Conservation (phyloP, 352 stramenopile genomes). For the Phytophthora nicotianae region DNA sequence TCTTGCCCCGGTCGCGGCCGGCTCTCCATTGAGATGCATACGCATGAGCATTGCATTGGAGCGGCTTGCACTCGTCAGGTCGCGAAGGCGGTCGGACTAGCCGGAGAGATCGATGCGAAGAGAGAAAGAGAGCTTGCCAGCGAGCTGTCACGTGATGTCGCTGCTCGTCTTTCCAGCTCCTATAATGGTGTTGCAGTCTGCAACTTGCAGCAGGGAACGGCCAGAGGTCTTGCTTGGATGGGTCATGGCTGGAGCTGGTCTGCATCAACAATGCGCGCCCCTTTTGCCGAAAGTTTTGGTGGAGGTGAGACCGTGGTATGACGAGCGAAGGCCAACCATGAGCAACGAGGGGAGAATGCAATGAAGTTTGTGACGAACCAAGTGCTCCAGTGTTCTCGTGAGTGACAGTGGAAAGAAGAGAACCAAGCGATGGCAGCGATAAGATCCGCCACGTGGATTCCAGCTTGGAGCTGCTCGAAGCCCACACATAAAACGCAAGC, state of each 20-base stretch:
- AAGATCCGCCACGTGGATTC: constrained; percentile 5
- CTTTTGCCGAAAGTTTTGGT: no score
- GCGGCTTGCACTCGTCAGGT: constrained; percentile 15
- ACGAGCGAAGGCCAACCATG: no score
- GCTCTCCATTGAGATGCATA: constrained; percentile 15
- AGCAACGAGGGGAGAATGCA: constrained; percentile 25
- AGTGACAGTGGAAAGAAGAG: background rate
- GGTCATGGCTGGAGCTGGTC: background rate
- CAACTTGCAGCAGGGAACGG: no score
- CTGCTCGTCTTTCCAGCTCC: background rate
- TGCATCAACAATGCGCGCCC: constrained; percentile 11
- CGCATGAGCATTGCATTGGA: constrained; percentile 21
- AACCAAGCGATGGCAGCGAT: constrained; percentile 14
- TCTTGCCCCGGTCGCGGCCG: constrained; percentile 4
- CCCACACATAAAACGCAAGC: background rate
- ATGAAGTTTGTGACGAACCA: constrained; percentile 14
- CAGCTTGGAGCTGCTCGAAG: constrained; percentile 11
- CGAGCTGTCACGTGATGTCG: constrained; percentile 8
- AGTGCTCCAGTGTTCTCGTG: background rate
- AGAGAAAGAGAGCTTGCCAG: constrained; percentile 20
- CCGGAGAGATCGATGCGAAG: background rate
- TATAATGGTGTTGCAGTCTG: no score
- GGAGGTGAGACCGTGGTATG: no score
- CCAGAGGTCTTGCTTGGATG: no score
- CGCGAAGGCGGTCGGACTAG: constrained; percentile 3